Conservation (phyloP, 441 rosid species). For the Brassica balearica region DNA sequence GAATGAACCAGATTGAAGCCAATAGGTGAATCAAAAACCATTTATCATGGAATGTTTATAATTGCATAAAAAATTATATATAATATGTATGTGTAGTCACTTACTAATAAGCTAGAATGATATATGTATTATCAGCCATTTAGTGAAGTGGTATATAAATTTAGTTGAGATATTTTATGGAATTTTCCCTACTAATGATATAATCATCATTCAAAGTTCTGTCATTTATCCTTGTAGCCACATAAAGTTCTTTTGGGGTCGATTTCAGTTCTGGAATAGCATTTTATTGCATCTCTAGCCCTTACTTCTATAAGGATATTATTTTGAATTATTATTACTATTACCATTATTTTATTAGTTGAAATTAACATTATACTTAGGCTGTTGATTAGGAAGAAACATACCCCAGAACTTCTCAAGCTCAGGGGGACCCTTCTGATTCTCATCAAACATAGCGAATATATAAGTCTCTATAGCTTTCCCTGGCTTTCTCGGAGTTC, state of each 20-base stretch:
- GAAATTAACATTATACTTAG: constrained; percentile 44
- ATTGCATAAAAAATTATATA: neutral
- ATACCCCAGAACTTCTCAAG: constrained; percentile 55
- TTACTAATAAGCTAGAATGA: neutral
- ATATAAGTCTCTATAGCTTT: constrained; percentile 58
- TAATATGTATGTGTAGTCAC: neutral
- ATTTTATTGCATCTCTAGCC: neutral
- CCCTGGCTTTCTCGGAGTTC: constrained; percentile 48
- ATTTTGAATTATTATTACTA: neutral
- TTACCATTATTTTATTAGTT: neutral
- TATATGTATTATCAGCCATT: neutral
- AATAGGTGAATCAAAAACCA: neutral
- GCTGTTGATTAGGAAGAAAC: constrained; percentile 43
- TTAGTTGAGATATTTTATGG: no score
- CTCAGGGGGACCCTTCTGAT: constrained; percentile 51
- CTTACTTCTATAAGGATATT: neutral
- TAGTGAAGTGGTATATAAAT: neutral
- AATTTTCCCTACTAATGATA: no score
- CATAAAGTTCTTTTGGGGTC: no score
- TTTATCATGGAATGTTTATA: neutral
- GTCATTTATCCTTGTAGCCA: no score
- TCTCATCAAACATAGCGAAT: constrained; percentile 68
- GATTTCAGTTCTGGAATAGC: no score
- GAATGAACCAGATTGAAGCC: neutral
- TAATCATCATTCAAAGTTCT: no score